These are phyloP conservation scores for Teunomyces panamensis DNA, from an alignment of 805 yeast species.

Conservation along the genomic window DNA sequence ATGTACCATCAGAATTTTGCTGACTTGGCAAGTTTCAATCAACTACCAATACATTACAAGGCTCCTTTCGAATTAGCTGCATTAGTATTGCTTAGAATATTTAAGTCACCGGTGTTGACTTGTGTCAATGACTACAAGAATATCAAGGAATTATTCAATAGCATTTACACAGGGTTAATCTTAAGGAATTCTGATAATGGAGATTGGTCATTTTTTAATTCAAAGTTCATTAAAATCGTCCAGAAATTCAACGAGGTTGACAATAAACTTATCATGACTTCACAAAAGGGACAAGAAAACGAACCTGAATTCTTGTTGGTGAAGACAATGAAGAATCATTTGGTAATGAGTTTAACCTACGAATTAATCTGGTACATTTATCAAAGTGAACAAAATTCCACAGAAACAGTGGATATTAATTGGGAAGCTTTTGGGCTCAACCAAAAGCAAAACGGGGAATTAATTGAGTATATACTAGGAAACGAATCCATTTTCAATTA, in stretches of 20 bases:
- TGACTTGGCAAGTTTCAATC: slow-evolving; percentile 19
- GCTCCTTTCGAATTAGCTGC: slow-evolving; percentile 35
- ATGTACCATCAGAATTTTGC: slow-evolving; percentile 21
- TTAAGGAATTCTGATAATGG: slow-evolving; percentile 11
- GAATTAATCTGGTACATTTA: slow-evolving; percentile 41
- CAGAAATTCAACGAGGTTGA: slow-evolving; percentile 21
- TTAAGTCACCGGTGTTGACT: slow-evolving; percentile 29
- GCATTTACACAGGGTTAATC: slow-evolving; percentile 16
- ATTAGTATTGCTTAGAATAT: slow-evolving; percentile 30
- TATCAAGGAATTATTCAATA: slow-evolving; percentile 22
- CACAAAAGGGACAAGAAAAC: slow-evolving; percentile 4
- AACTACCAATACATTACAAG: slow-evolving; percentile 40
- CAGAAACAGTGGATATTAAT: slow-evolving; percentile 9
- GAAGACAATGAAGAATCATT: slow-evolving; percentile 31
- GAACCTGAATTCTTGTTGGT: slow-evolving; percentile 25
- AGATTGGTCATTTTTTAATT: slow-evolving; percentile 23
- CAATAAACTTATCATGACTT: slow-evolving; percentile 8
- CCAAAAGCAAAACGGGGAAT: slow-evolving; percentile 12
- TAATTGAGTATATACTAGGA: slow-evolving; percentile 16
- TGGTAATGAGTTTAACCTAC: slow-evolving; percentile 34
- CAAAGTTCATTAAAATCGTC: slow-evolving; percentile 21
- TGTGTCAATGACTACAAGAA: slow-evolving; percentile 21
- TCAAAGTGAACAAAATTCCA: slow-evolving; percentile 15
- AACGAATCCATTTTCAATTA: slow-evolving; percentile 21
- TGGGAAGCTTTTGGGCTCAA: slow-evolving; percentile 33